A percentile compares a stretch with the other conserved stretches of the same genome.
These are phyloP conservation scores for Chaetomium fimeti DNA, from an alignment of 495 filamentous ascomycete genomes.

Conservation along the genomic window DNA sequence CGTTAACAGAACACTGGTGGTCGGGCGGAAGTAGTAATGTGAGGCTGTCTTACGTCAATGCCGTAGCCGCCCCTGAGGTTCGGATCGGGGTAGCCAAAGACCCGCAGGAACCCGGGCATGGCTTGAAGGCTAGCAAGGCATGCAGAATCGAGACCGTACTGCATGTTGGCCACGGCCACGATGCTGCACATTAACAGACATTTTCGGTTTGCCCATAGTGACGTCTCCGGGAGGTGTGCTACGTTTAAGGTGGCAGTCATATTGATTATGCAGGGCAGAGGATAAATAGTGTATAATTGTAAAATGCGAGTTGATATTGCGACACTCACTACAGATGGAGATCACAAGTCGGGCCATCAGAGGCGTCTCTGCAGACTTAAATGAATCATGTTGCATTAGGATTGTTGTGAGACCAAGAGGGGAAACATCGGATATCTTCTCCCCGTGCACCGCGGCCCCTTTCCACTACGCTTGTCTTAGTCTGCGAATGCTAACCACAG, in stretches of 20 bases:
- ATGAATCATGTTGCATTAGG: background rate
- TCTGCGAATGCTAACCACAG: too few relatives aligned
- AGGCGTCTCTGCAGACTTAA: background rate
- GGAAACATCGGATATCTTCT: background rate
- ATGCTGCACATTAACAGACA: constrained; percentile 42
- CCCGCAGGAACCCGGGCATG: constrained; percentile 58
- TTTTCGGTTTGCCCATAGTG: constrained; percentile 44
- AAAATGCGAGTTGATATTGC: background rate
- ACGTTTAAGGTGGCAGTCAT: background rate
- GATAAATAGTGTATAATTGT: too few relatives aligned
- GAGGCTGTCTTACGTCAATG: constrained; percentile 16
- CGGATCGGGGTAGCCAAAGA: constrained; percentile 32
- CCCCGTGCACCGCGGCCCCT: background rate
- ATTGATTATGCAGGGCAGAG: background rate
- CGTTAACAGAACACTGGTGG: background rate
- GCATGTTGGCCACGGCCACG: constrained; percentile 45
- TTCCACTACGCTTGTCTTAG: background rate
- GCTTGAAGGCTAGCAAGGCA: constrained; percentile 59
- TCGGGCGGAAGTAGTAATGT: background rate
- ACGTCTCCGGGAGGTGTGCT: constrained; percentile 36
- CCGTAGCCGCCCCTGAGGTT: constrained; percentile 24
- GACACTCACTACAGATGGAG: background rate
- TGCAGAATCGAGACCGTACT: constrained; percentile 61
- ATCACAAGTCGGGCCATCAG: background rate
- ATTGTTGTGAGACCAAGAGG: background rate